Evolutionary conservation across 108 stramenopile genomes (phyloP).

Genomic region (Cyclotella distinguenda): DNA sequence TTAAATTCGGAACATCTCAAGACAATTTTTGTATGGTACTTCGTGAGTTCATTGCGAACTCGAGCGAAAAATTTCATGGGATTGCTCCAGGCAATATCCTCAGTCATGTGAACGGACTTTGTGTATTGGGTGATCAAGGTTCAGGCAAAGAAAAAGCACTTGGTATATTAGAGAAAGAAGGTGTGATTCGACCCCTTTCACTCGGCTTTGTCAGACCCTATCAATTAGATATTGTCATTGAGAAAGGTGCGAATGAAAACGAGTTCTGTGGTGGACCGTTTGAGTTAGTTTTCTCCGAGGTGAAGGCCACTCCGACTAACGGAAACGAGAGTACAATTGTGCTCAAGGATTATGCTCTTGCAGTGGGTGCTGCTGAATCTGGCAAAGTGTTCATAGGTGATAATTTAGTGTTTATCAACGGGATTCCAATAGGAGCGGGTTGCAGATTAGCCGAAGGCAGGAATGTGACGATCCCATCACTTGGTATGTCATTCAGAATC

Average conservation of each 20-base stretch:
- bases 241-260: conserved; percentile 34
- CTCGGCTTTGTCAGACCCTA: conserved; percentile 73
- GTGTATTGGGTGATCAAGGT: conserved; percentile 68
- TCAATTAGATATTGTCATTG: conserved; percentile 48
- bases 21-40: conserved; percentile 71
- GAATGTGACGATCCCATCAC: conserved; percentile 29
- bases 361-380: conserved; percentile 70
- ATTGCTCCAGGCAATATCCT: conserved; percentile 61
- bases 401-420: conserved; percentile 82
- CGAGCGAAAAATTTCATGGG: conserved; percentile 48
- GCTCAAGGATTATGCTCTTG: conserved; percentile 64
- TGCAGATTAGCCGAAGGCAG: conserved; percentile 57
- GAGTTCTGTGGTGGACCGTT: conserved; percentile 60
- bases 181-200: conserved; percentile 59
- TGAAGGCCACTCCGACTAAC: conserved; percentile 27
- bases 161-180: conserved; percentile 54
- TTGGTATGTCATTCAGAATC: conserved; percentile 7
- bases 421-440: conserved; percentile 82
- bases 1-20: conserved; percentile 63
- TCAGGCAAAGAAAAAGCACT: conserved; percentile 55
- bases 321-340: conserved; percentile 55
- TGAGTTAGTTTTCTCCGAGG: conserved; percentile 66
- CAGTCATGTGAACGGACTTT: conserved; percentile 66
- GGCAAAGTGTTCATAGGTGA: conserved; percentile 80
- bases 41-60: conserved; percentile 51